Percentiles rank a stretch among this genome's conserved stretches.
phyloP scores from a whole-genome alignment of 768 basidiomycete genomes.

The Pisolithus marmoratus region DNA sequence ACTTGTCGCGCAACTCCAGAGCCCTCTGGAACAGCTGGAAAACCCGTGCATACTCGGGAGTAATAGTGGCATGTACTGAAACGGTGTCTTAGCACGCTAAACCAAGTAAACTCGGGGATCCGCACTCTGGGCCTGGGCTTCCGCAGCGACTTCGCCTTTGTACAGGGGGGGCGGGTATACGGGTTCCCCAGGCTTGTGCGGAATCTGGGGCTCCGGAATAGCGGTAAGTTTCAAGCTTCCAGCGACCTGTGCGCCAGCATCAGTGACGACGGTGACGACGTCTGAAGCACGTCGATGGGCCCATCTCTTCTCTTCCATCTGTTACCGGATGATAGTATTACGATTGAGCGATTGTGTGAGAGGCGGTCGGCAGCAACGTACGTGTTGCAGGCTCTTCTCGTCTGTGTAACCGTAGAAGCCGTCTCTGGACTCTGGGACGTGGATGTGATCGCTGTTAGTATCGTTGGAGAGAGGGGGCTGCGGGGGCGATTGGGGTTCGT shows the following conservation, averaged over 20 bases:
- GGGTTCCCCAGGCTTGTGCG: constrained; percentile 12
- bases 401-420: constrained; percentile 78
- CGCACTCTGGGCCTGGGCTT: constrained; percentile 29
- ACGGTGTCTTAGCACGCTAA: constrained; percentile 3
- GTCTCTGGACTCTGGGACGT: constrained; percentile 50
- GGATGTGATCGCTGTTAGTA: constrained; percentile 19
- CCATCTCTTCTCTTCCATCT: constrained; percentile 75
- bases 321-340: constrained; percentile 3
- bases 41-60: constrained; percentile 46
- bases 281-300: constrained; percentile 63
- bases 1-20: constrained; percentile 91
- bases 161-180: constrained; percentile 13
- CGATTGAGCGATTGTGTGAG: neutral
- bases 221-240: constrained; percentile 37
- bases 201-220: constrained; percentile 25
- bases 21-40: constrained; percentile 77
- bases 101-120: neutral
- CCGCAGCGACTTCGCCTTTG: constrained; percentile 30
- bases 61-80: constrained; percentile 20
- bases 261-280: constrained; percentile 22
- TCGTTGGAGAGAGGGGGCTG: neutral
- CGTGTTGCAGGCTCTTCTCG: constrained; percentile 71
- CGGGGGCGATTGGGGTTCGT: neutral
- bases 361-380: constrained; percentile 30
- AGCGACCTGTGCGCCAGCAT: constrained; percentile 27